Evolutionary conservation across 441 rosid genomes (phyloP), one percentile per base, ranked within the genome.

Genomic region (Croton laevigatus): DNA sequence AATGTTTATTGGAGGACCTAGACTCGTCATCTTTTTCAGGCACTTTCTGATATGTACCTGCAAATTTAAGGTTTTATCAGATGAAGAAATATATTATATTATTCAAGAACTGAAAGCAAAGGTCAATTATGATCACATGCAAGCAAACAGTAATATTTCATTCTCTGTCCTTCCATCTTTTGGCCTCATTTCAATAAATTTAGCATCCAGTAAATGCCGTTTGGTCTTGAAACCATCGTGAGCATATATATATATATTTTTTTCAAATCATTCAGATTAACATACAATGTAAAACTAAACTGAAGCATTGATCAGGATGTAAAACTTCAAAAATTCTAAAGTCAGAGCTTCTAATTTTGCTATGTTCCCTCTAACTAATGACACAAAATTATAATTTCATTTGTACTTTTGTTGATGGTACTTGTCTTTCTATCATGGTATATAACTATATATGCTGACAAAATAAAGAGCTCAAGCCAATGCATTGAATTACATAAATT

Each of bases 11-110:
- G 38, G 91, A 87, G 71, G 79, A 73, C 73, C 75, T 87, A 17
- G 79, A 76, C 59, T 77, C 68, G 49, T 79, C 81, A 68, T 80
- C 86, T 73, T 34, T 71, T 65, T 65, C 80, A 37, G 87, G 83
- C 65, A 89, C 81, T 65, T 79, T 76, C 68, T 77, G 89, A 77
- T 88, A 94, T 42, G 72, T 64, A 75, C 80, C 97, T 85, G 75
- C 67, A 59, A 45, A 65, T 22, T 72, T 49, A 71, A 71, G 65
- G n/a, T 53, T 73, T 55, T n/a, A 19, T 40, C 13, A 59, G 68
- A n/a, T 42, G 23, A 1, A 59, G 27, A 70, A 59, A 36, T 51
- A 3, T 23, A 23, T 22, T 23, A 13, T 42, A n/a, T 23, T 44
- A 19, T 38, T 66, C 49, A 52, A 66, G 70, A 19, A n/a, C 32